Base-by-base conservation (phyloP, 306 rosid species). In the Hippophae gyantsensis region DNA sequence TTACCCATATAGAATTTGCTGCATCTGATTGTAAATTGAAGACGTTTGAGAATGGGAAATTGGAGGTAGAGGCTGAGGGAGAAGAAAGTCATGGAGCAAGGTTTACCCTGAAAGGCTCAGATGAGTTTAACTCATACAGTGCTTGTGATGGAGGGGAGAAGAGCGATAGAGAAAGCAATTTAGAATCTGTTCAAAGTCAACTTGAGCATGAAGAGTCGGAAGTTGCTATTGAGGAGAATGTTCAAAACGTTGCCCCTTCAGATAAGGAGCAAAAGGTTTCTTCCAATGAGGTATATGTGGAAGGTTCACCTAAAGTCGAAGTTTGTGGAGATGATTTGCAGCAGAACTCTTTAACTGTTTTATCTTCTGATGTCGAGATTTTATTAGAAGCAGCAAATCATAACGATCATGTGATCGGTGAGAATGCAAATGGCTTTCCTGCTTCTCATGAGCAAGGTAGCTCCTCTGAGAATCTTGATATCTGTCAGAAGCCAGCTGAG, bases 231-330 rank as follows among this genome's bases (percentile, higher is more conserved):
- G 14, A 49, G 3, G 8, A 49, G 14, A 49, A 49, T 49, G n/a
- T 13, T 13, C 53, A 12, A n/a, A 49, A 2, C 7, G 18, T 13
- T 49, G 1, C 13, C 6, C 2, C 62, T 10, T 60, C 52, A 61
- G 59, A 56, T 45, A 53, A 38, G 44, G 70, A 58, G 25, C 38
- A 26, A 49, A 12, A 51, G 38, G 69, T 69, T 51, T 54, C 43
- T 46, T 6, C 56, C 46, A 60, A 63, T 47, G 57, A 47, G 60
- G 27, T 73, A 61, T 60, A 61, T 48, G 14, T 43, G 52, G 74
- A 64, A 63, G 78, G 53, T 25, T 54, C 71, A 44, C 27, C 26
- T 2, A 78, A 54, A 60, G 57, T 3, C 1, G 80, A 54, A 57
- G 61, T 3, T 52, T 57, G 60, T 43, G 75, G 27, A 45, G 70